Conservation (phyloP, 225 moss, liverwort and hornwort species). For the Physcomitrium patens region DNA sequence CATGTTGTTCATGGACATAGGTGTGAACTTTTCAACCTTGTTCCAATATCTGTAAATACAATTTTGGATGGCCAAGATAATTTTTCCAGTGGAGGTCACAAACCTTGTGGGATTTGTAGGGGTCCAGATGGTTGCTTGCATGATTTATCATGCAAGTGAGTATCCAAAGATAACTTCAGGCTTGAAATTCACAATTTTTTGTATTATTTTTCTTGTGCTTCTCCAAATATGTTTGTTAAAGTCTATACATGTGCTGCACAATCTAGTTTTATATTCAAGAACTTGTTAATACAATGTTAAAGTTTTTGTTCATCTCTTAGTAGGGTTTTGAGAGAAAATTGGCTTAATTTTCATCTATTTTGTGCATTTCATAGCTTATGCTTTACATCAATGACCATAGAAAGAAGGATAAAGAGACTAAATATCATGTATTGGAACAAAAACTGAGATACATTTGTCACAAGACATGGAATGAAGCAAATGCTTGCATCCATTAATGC, state of each 20-base stretch:
- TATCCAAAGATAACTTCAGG: not conserved
- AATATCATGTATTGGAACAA: too few species aligned
- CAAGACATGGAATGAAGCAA: too few species aligned
- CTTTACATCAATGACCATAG: too few species aligned
- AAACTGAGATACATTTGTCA: too few species aligned
- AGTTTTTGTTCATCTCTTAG: too few species aligned
- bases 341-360: too few species aligned
- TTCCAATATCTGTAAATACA: not conserved
- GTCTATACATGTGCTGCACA: not conserved
- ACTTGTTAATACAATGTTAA: not conserved
- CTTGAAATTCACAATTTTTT: not conserved
- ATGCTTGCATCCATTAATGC: too few species aligned
- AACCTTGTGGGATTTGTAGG: conserved; percentile 85
- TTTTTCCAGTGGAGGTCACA: conserved; percentile 53
- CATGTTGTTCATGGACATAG: not conserved
- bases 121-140: conserved; percentile 70
- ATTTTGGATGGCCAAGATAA: not conserved
- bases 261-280: not conserved
- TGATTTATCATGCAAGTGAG: conserved; percentile 63
- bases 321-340: too few species aligned
- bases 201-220: conserved; percentile 1
- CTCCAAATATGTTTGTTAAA: not conserved
- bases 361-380: too few species aligned
- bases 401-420: too few species aligned
- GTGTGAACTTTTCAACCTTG: not conserved